Percentiles rank a stretch among this genome's conserved stretches.
Evolutionary conservation across 441 rosid genomes (phyloP).

Genomic region (Euphorbia celastroides): DNA sequence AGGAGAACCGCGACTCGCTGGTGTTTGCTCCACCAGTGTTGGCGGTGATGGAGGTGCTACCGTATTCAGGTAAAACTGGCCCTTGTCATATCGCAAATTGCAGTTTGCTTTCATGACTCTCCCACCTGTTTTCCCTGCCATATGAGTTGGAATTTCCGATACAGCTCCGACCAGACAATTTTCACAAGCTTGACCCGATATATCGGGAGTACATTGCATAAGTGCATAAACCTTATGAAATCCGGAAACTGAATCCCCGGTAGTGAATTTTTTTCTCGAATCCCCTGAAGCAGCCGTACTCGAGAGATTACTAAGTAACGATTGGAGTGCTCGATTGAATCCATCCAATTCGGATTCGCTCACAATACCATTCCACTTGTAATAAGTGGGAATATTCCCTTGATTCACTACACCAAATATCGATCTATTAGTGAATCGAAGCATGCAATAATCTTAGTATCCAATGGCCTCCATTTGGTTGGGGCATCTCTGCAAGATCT

Average conservation of each 20-base stretch:
- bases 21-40: not conserved
- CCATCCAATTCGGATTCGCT: conserved; percentile 26
- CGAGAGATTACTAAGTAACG: conserved; percentile 25
- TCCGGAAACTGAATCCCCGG: conserved; percentile 19
- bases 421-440: conserved; percentile 39
- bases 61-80: conserved; percentile 19
- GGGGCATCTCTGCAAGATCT: conserved; percentile 29
- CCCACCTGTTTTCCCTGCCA: conserved; percentile 30
- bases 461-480: conserved; percentile 38
- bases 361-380: not conserved
- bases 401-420: conserved; percentile 21
- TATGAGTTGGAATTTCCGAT: conserved; percentile 24
- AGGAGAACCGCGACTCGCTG: no score
- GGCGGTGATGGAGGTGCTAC: not conserved
- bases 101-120: conserved; percentile 34
- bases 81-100: conserved; percentile 29
- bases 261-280: conserved; percentile 37
- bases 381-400: conserved; percentile 11
- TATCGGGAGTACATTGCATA: conserved; percentile 49
- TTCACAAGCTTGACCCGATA: conserved; percentile 32
- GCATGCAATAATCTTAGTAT: conserved; percentile 35
- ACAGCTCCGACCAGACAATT: conserved; percentile 30
- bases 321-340: conserved; percentile 31
- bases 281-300: conserved; percentile 26
- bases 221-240: conserved; percentile 39